Evolutionary conservation across 2,329 filamentous ascomycete species (phyloP).

Genomic region (Colletotrichum endophyticum): DNA sequence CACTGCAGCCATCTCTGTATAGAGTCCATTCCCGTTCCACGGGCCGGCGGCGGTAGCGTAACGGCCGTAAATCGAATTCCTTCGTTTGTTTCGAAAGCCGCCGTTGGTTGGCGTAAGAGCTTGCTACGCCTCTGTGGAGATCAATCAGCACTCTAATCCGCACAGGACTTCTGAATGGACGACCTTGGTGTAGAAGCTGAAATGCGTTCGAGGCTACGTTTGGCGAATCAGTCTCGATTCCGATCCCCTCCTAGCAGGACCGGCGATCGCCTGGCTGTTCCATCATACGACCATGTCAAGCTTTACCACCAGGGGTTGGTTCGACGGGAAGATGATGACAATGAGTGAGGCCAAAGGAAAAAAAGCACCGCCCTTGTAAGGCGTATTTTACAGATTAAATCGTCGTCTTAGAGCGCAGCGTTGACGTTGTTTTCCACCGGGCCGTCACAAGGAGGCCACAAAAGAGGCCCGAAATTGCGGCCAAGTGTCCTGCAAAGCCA

Average conservation of each 20-base stretch:
- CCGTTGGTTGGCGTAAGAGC: not conserved
- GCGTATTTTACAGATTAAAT: not conserved
- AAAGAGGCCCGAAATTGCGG: conserved; percentile 18
- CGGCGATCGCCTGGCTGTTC: not conserved
- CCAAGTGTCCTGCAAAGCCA: conserved; percentile 19
- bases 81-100: conserved; percentile 4
- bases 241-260: not conserved
- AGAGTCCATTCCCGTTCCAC: not conserved
- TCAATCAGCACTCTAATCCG: conserved; percentile 14
- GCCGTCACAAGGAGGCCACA: conserved; percentile 2
- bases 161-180: not conserved
- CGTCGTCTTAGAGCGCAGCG: not conserved
- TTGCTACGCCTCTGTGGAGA: conserved; percentile 11
- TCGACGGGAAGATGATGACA: not conserved
- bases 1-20: not conserved
- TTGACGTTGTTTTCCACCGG: conserved; percentile 1
- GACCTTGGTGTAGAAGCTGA: not conserved
- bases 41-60: not conserved
- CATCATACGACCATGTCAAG: not conserved
- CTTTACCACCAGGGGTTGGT: not conserved
- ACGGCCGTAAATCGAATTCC: conserved; percentile 12
- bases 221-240: not conserved
- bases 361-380: conserved; percentile 4
- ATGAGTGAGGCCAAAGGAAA: not conserved
- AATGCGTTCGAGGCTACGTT: not conserved